A percentile compares a stretch with the other conserved stretches of the same genome.
phyloP scores from a whole-genome alignment of 768 basidiomycete species.

The Dacryopinax spathularia region DNA sequence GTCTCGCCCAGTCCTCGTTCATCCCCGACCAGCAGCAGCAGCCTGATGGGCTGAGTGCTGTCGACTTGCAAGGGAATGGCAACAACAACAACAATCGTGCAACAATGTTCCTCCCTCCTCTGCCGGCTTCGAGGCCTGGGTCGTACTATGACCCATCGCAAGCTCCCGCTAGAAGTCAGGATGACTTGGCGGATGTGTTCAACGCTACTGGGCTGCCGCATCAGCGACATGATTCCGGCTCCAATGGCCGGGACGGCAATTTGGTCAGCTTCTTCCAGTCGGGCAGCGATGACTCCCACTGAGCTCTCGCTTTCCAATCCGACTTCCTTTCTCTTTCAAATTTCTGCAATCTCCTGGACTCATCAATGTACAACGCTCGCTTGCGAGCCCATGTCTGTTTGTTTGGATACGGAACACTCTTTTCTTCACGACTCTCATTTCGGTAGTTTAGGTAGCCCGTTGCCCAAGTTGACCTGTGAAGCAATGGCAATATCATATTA shows the following conservation, averaged over 20 bases:
- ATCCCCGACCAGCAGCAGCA: background rate
- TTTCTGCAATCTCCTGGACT: background rate
- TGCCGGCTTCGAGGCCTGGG: background rate
- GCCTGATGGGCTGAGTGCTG: background rate
- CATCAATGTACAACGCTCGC: background rate
- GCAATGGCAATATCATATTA: conserved; percentile 1
- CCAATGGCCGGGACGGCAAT: background rate
- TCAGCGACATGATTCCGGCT: background rate
- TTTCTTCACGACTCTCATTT: background rate
- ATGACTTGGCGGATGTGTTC: background rate
- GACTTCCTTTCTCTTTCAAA: background rate
- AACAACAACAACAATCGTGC: background rate
- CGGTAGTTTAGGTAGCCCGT: background rate
- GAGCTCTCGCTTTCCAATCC: background rate
- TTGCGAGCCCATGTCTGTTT: background rate
- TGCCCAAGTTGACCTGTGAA: background rate
- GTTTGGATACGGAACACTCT: background rate
- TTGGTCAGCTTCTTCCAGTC: background rate
- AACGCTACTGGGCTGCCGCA: background rate
- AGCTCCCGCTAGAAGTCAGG: background rate
- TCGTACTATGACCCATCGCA: background rate
- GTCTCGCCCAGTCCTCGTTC: background rate
- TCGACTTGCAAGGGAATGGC: background rate
- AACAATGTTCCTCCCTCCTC: background rate
- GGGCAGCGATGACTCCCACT: background rate